Evolutionary conservation across 2,329 filamentous ascomycete genomes (phyloP).

Genomic region (Kalmusia sp.): DNA sequence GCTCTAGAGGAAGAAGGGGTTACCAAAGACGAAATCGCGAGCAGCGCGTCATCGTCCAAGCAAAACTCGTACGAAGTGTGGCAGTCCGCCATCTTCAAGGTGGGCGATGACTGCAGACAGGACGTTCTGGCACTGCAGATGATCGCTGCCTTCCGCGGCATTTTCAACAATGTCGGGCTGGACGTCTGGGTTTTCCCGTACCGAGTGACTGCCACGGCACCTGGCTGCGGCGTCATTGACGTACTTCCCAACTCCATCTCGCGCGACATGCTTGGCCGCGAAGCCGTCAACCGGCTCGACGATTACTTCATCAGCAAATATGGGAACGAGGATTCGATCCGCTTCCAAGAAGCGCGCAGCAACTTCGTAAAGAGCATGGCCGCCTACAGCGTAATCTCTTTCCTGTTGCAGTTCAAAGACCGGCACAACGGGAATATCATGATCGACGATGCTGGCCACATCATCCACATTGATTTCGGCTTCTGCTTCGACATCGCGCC

Average conservation of each 20-base stretch:
- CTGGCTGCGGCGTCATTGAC: conserved; percentile 97
- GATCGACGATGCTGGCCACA: conserved; percentile 96
- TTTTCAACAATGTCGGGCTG: conserved; percentile 92
- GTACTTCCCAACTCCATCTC: conserved; percentile 98
- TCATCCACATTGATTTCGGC: conserved; percentile 97
- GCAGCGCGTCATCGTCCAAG: conserved; percentile 37
- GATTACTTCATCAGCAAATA: conserved; percentile 99
- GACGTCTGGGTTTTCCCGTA: conserved; percentile 98
- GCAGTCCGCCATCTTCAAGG: conserved; percentile 99
- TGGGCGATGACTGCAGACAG: conserved; percentile 97
- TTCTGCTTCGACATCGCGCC: conserved; percentile 99
- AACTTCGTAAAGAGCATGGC: conserved; percentile 99
- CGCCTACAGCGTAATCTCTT: conserved; percentile 96
- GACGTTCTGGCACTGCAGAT: conserved; percentile 96
- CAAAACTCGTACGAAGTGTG: conserved; percentile 83
- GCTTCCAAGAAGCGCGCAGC: conserved; percentile 91
- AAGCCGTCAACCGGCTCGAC: conserved; percentile 96
- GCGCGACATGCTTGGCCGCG: conserved; percentile 96
- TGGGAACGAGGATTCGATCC: conserved; percentile 91
- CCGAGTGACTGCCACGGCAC: conserved; percentile 94
- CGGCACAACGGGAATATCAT: conserved; percentile 99
- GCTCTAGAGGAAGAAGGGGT: conserved; percentile 30
- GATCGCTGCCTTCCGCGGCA: conserved; percentile 96
- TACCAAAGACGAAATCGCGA: conserved; percentile 39
- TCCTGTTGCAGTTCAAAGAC: conserved; percentile 98